Percentiles rank a stretch among this genome's conserved stretches.
These are phyloP conservation scores for Boletus reticulatus DNA, from an alignment of 768 basidiomycete genomes.

Conservation along the genomic window DNA sequence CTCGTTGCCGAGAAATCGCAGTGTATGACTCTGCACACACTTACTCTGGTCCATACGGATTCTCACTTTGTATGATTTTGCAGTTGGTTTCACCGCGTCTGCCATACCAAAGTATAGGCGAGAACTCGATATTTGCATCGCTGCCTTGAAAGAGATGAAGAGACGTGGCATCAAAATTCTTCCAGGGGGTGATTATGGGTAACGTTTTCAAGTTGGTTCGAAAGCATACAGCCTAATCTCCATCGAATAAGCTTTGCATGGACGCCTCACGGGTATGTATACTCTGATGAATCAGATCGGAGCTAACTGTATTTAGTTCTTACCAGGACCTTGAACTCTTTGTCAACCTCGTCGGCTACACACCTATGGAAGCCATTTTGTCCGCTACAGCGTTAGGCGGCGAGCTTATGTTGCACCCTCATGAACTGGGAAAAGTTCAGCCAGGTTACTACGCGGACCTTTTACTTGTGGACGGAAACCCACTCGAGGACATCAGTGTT, in stretches of 20 bases:
- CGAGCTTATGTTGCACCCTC: conserved; percentile 34
- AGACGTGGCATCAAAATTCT: conserved; percentile 35
- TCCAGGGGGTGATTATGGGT: conserved; percentile 40
- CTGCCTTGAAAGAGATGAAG: conserved; percentile 37
- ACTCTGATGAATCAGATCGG: not conserved
- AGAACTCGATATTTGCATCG: conserved; percentile 33
- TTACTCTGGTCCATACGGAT: not conserved
- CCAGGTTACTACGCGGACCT: conserved; percentile 39
- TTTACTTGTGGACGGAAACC: conserved; percentile 36
- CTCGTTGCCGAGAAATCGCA: conserved; percentile 26
- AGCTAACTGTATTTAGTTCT: conserved; percentile 20
- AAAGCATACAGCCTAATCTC: not conserved
- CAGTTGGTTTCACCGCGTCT: conserved; percentile 22
- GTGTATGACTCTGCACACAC: conserved; percentile 7
- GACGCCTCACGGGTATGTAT: conserved; percentile 33
- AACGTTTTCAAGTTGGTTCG: not conserved
- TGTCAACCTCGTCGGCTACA: conserved; percentile 33
- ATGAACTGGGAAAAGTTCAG: conserved; percentile 37
- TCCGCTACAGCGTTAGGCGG: conserved; percentile 36
- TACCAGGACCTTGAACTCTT: conserved; percentile 38
- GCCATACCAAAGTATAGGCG: conserved; percentile 23
- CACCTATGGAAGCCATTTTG: conserved; percentile 38
- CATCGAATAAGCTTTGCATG: conserved; percentile 21
- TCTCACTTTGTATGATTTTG: not conserved
- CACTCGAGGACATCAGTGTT: conserved; percentile 34